Conservation (phyloP, 1,139 yeast genomes). For the Lipomyces yarrowii region DNA sequence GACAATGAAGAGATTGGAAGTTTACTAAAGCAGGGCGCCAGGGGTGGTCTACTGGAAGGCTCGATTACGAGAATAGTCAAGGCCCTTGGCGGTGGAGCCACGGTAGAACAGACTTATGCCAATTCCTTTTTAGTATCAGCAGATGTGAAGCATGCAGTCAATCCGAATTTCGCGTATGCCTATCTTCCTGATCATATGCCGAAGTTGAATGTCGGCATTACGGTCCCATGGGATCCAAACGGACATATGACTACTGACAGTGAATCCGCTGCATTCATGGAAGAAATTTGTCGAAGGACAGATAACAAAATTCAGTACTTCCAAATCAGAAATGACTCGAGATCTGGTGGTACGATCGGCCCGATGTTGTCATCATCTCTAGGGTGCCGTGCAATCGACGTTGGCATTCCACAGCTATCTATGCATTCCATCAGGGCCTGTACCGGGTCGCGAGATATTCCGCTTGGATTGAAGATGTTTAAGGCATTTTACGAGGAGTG, state of each 20-base stretch:
- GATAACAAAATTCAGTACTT: conserved; percentile 63
- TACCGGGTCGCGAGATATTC: conserved; percentile 79
- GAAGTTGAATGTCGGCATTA: conserved; percentile 72
- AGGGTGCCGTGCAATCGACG: conserved; percentile 84
- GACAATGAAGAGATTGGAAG: conserved; percentile 97
- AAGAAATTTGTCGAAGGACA: conserved; percentile 63
- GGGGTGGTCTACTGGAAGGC: conserved; percentile 82
- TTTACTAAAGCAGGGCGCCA: conserved; percentile 91
- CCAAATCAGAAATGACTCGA: conserved; percentile 76
- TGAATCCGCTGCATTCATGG: conserved; percentile 65
- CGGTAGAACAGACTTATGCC: conserved; percentile 43
- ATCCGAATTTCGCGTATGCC: conserved; percentile 73
- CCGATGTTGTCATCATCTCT: conserved; percentile 85
- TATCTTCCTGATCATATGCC: conserved; percentile 78
- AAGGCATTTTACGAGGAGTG: conserved; percentile 63
- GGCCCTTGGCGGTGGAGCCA: conserved; percentile 52
- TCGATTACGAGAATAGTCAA: conserved; percentile 67
- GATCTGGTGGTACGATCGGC: conserved; percentile 96
- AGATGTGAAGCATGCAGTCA: conserved; percentile 94
- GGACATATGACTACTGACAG: conserved; percentile 85
- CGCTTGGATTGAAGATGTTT: conserved; percentile 65
- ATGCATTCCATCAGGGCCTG: conserved; percentile 97
- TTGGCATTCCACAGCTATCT: conserved; percentile 90
- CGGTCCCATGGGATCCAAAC: conserved; percentile 72
- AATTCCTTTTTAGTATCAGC: conserved; percentile 88